These are phyloP conservation scores for Dendrobium chrysotoxum DNA, from an alignment of 106 monocot species.

Conservation along the genomic window DNA sequence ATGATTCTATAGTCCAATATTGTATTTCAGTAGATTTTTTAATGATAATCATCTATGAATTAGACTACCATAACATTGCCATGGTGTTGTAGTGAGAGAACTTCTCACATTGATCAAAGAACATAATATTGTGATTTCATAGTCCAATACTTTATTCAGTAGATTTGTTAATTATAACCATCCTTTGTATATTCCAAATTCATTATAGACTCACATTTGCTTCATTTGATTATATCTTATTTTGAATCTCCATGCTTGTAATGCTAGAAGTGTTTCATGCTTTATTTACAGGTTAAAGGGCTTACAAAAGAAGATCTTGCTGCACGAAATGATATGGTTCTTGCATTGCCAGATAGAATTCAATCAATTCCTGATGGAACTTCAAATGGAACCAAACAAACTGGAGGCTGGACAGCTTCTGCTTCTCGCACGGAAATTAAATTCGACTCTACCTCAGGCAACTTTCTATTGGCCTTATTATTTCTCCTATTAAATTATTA, in stretches of 20 bases:
- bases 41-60: not conserved
- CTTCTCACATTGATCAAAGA: not conserved
- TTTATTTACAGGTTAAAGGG: constrained; percentile 65
- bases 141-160: not conserved
- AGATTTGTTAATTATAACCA: not conserved
- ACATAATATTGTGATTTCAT: not conserved
- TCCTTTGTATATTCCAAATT: not conserved
- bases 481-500: not conserved
- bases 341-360: constrained; percentile 83
- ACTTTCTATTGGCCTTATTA: not conserved
- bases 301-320: constrained; percentile 83
- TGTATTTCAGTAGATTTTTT: not conserved
- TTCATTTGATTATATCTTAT: not conserved
- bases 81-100: not conserved
- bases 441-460: constrained; percentile 56
- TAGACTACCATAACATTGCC: not conserved
- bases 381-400: constrained; percentile 50
- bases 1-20: not conserved
- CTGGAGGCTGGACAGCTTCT: constrained; percentile 70
- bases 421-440: constrained; percentile 76
- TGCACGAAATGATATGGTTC: constrained; percentile 68
- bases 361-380: constrained; percentile 89
- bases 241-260: not conserved
- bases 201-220: not conserved
- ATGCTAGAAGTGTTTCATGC: not conserved